A percentile compares a stretch with the other conserved stretches of the same genome.
Conservation (phyloP, 805 yeast species). For the Ogataea angusta region DNA sequence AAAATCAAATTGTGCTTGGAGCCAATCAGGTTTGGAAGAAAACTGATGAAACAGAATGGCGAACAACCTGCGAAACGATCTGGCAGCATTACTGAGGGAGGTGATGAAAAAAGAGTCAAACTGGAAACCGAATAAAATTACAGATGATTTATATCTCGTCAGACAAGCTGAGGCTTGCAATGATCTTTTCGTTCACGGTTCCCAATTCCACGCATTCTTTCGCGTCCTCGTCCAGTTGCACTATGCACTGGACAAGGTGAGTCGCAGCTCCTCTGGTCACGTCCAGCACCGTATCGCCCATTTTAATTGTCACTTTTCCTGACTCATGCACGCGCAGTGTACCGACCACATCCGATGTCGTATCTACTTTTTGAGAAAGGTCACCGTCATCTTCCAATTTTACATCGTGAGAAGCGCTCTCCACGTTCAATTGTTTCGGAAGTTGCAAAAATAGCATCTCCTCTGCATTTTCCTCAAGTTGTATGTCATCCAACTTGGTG, state of each 20-base stretch:
- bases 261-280: slow-evolving; percentile 69
- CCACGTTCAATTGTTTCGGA: slow-evolving; percentile 23
- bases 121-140: slow-evolving; percentile 10
- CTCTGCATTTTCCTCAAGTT: slow-evolving; percentile 7
- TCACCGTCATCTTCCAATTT: slow-evolving; percentile 10
- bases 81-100: slow-evolving; percentile 9
- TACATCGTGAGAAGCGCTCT: slow-evolving; percentile 21
- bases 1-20: slow-evolving; percentile 61
- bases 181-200: slow-evolving; percentile 50
- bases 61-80: slow-evolving; percentile 9
- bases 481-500: slow-evolving; percentile 18
- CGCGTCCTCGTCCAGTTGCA: slow-evolving; percentile 39
- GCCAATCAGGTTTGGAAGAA: slow-evolving; percentile 40
- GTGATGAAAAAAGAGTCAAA: slow-evolving; percentile 24
- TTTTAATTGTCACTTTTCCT: slow-evolving; percentile 71
- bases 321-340: slow-evolving; percentile 74
- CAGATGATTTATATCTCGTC: slow-evolving; percentile 1
- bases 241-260: slow-evolving; percentile 70
- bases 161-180: slow-evolving; percentile 49
- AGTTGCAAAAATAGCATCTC: slow-evolving; percentile 29
- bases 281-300: slow-evolving; percentile 69
- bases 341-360: slow-evolving; percentile 62
- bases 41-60: slow-evolving; percentile 18
- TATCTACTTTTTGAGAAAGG: neutral
- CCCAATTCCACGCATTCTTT: slow-evolving; percentile 50